These are phyloP conservation scores for Gentiana straminea DNA, from an alignment of 257 asterid species.

Conservation along the genomic window DNA sequence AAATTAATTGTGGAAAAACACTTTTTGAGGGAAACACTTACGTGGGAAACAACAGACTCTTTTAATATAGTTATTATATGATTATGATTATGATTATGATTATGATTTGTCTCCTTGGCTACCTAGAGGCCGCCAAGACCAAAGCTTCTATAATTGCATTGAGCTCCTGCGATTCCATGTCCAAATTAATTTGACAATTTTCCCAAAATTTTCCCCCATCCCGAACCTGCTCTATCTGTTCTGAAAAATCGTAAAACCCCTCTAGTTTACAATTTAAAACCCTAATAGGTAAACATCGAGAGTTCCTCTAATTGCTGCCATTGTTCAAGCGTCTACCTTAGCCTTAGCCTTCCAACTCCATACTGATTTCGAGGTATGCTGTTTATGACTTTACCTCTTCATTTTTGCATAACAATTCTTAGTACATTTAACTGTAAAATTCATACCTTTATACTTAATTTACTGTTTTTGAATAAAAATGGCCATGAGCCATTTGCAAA, in stretches of 20 bases:
- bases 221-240: neutral
- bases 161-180: no score
- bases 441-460: neutral
- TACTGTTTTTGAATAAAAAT: conserved; percentile 4
- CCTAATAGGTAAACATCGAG: neutral
- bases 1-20: no score
- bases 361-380: conserved; percentile 7
- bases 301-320: conserved; percentile 5
- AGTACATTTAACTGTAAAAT: neutral
- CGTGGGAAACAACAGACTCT: no score
- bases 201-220: no score
- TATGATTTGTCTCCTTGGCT: no score
- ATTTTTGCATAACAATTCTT: neutral
- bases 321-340: neutral
- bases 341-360: neutral
- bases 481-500: conserved; percentile 39
- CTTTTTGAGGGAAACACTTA: no score
- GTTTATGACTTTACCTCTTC: neutral
- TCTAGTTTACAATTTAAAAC: neutral
- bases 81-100: no score
- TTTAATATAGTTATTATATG: no score
- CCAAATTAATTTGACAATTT: no score
- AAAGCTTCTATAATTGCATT: no score
- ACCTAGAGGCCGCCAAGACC: no score
- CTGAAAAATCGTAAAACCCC: neutral